phyloP scores from a whole-genome alignment of 768 basidiomycete genomes.

The Phylloporus sp. region DNA sequence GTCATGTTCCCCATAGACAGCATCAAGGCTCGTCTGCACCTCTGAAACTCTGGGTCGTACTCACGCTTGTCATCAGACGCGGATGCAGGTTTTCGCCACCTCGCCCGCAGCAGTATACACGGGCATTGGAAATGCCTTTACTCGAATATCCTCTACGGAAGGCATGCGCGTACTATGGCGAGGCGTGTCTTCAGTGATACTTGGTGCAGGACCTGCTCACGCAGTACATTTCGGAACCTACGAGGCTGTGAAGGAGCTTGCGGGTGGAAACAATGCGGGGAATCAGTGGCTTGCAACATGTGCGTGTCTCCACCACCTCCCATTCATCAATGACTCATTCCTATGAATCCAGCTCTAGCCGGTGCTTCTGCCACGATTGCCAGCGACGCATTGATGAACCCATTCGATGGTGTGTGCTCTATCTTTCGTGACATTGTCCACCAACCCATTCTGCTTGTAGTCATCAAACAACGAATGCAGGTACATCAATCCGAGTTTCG shows the following conservation, averaged over 20 bases:
- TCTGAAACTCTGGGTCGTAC: background rate
- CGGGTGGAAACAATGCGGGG: constrained; percentile 71
- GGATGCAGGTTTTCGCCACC: constrained; percentile 96
- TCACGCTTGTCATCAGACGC: constrained; percentile 55
- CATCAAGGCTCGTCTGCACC: constrained; percentile 71
- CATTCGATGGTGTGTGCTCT: constrained; percentile 82
- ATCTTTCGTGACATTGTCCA: constrained; percentile 2
- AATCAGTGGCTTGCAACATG: constrained; percentile 88
- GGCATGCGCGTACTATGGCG: constrained; percentile 90
- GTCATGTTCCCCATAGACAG: constrained; percentile 99
- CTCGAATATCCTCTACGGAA: constrained; percentile 91
- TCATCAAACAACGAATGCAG: constrained; percentile 99
- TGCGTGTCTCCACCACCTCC: constrained; percentile 37
- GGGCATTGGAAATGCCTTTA: constrained; percentile 85
- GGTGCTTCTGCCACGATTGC: constrained; percentile 94
- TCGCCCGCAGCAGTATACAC: constrained; percentile 84
- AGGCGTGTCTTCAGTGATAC: constrained; percentile 91
- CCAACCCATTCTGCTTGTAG: constrained; percentile 40
- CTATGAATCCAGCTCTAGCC: constrained; percentile 68
- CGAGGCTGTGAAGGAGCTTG: constrained; percentile 90
- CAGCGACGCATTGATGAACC: constrained; percentile 98
- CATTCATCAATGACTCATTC: constrained; percentile 10
- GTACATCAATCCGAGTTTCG: constrained; percentile 89
- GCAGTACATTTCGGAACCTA: constrained; percentile 97
- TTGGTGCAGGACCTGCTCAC: constrained; percentile 97